Base-by-base conservation (phyloP, 495 filamentous ascomycete species). In the Penicillium riverlandense region DNA sequence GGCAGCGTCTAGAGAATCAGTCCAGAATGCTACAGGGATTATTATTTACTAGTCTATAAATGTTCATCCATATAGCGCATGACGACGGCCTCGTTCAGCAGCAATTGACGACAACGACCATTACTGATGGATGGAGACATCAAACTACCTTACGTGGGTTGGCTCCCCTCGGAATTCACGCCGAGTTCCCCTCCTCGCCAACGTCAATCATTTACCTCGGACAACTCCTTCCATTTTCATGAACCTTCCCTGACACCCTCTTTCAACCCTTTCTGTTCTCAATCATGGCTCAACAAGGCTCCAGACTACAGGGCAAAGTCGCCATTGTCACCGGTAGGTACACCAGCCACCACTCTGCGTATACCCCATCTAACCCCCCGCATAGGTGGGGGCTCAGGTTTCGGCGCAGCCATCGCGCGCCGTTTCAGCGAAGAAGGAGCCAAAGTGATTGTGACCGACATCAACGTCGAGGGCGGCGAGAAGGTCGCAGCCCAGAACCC, bases 321-420 rank as follows among this genome's bases (percentile, higher is more conserved):
- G 87, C 87, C 61, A 82, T 98, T 50, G 78, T 98, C 56, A 98
- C 92, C 13, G 91, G 91, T 60, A 49, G 37, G 48, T 33, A 11
- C 29, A 33, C 2, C 4, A 28, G 10, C 16, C n/a, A 16, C 10
- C 9, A 22, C 22, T n/a, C 15, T 8, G 1, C 7, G 11, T 13
- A 22, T 22, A 22, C 11, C 14, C 11, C 3, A 27, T 2, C 41
- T 37, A 22, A 49, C 80, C 7, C n/a, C 15, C 22, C 35, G 16
- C 50, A 16, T 39, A 77, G 63, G 79, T 12, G 69, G 70, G 14
- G 77, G 74, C 7, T 77, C 72, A 5, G 80, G 80, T 16, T 83
- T 81, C 44, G 80, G 80, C 13, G 69, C 67, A 35, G 79, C 72
- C 12, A 82, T 83, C 37, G 74, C 69, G 8, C 62, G 65, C 8